Base-by-base conservation (phyloP, 2,329 filamentous ascomycete genomes). In the Pseudogymnoascus sp. region DNA sequence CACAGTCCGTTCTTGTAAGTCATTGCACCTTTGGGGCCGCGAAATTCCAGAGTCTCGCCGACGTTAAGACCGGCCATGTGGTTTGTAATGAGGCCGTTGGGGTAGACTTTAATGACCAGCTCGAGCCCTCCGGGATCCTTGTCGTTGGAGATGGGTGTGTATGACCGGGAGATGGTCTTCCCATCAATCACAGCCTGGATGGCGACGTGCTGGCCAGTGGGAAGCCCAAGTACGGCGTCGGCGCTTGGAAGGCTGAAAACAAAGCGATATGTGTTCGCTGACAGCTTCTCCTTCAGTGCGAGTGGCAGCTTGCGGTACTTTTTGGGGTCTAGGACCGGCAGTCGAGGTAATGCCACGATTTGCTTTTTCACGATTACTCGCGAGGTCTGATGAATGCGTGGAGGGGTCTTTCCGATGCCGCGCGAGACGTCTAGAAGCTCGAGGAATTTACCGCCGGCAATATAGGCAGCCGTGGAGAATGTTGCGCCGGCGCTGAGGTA, bases 11-110 rank as follows among this genome's bases (percentile, higher is more conserved):
- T 75, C 14, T 70, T 70, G 69, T 84, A 84, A 8, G 75, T 75
- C 80, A 84, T 83, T 1, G 80, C 77, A 8, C 82, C 82, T 69
- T 83, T 84, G 38, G 83, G 82, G 0, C 82, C 83, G 12, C 82
- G 77, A 69, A 85, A 78, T 2, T 77, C 72, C 2, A 84, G 77
- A 66, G 76, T 72, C 61, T 84, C 79, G 12, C 81, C 81, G 6
- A 80, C 64, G 0, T 77, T 63, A 2, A 85, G 74, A 44, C 74
- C 70, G 1, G 73, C 75, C 2, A 85, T 76, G 68, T 84, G 81
- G 12, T 74, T 72, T 1, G 75, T 77, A 0, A 81, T 82, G n/a
- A 83, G 72, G 28, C 82, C 82, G 53, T 80, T 74, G 0, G 78
- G 75, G 66, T 85, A 85, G 40, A 77, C 72, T 64, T 79, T 79